These are phyloP conservation scores for Iberis amara DNA, from an alignment of 441 rosid genomes.

Conservation along the genomic window DNA sequence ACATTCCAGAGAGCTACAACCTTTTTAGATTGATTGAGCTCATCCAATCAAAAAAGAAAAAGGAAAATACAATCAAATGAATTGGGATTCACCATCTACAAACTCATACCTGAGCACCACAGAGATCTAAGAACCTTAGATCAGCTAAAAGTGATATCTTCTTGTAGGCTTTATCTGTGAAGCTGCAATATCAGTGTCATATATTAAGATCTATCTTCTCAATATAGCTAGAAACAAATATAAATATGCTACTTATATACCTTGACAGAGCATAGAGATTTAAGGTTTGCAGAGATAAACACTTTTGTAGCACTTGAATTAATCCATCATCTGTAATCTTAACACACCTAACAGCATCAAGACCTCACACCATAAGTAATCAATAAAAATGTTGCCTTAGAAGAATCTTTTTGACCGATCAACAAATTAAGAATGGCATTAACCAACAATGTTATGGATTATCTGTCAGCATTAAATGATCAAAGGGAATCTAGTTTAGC, in stretches of 20 bases:
- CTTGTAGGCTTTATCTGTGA: constrained; percentile 73
- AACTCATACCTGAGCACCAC: constrained; percentile 80
- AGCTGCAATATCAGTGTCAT: constrained; percentile 38
- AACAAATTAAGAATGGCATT: background rate
- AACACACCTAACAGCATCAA: constrained; percentile 53
- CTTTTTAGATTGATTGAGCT: background rate
- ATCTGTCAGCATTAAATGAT: background rate
- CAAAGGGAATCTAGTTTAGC: background rate
- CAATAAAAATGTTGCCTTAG: background rate
- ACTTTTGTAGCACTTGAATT: constrained; percentile 54
- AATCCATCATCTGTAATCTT: constrained; percentile 76
- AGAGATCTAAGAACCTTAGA: constrained; percentile 70
- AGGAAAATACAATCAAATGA: constrained; percentile 21
- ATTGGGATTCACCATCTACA: constrained; percentile 8
- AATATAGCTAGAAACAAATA: constrained; percentile 8
- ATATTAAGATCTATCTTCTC: constrained; percentile 9
- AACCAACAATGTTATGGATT: constrained; percentile 14
- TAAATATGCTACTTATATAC: constrained; percentile 31
- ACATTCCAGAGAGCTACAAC: no score
- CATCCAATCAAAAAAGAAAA: constrained; percentile 8
- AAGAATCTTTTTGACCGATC: constrained; percentile 6
- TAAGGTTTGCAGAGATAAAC: constrained; percentile 54
- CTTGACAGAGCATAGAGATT: constrained; percentile 88
- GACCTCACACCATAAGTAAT: constrained; percentile 12
- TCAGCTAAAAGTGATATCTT: constrained; percentile 54